Conservation (phyloP, 2,329 filamentous ascomycete species). For the Lachnellula subtilissima region DNA sequence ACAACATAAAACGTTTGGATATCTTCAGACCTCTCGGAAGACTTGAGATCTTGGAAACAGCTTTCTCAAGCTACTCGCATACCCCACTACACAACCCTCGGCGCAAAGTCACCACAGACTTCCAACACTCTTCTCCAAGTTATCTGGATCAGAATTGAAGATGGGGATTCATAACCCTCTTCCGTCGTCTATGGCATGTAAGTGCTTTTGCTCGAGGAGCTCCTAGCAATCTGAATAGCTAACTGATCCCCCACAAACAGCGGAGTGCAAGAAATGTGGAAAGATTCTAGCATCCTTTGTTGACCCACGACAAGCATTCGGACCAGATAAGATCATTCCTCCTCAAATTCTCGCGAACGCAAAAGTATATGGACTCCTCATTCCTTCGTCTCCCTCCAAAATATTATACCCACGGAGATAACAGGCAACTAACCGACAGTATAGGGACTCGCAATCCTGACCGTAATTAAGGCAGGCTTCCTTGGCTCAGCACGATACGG, state of each 20-base stretch:
- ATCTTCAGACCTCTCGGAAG: neutral
- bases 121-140: neutral
- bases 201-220: conserved; percentile 34
- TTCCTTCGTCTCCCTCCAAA: neutral
- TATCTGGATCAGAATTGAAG: conserved; percentile 3
- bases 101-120: neutral
- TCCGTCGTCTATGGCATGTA: conserved; percentile 64
- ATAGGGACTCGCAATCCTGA: conserved; percentile 75
- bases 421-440: conserved; percentile 11
- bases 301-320: conserved; percentile 88
- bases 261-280: conserved; percentile 94
- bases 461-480: conserved; percentile 83
- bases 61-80: neutral
- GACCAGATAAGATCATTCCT: conserved; percentile 95
- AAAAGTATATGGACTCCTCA: conserved; percentile 55
- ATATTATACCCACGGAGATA: neutral
- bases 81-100: neutral
- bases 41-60: neutral
- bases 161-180: conserved; percentile 66
- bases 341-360: conserved; percentile 83
- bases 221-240: conserved; percentile 19
- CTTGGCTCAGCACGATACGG: conserved; percentile 78
- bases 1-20: neutral
- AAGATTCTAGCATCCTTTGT: conserved; percentile 95
- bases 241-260: conserved; percentile 42